Conservation (phyloP, 2,329 filamentous ascomycete genomes). For the Talaromyces funiculosus region DNA sequence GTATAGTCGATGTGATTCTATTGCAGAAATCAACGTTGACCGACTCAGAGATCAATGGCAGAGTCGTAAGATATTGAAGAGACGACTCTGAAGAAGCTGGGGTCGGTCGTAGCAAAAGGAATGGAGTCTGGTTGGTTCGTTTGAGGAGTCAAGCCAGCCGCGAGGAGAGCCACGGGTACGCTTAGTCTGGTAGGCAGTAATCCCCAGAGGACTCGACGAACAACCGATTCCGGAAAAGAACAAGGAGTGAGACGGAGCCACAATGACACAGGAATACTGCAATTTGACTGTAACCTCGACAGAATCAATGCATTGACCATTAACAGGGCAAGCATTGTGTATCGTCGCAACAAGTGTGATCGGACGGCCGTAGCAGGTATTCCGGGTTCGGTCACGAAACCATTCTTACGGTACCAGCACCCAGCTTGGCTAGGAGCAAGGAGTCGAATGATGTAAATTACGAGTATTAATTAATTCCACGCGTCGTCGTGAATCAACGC, state of each 20-base stretch:
- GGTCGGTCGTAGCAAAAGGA: not conserved
- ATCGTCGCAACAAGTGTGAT: slow-evolving; percentile 12
- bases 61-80: not conserved
- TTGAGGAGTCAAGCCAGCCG: not conserved
- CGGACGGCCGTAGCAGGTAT: slow-evolving; percentile 5
- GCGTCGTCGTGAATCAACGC: not conserved
- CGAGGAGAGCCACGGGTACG: not conserved
- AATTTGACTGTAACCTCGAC: not conserved
- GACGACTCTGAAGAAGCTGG: not conserved
- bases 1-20: not conserved
- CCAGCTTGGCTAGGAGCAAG: not conserved
- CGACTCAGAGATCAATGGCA: not conserved
- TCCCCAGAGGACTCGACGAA: not conserved
- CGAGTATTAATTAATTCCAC: slow-evolving; percentile 2
- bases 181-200: not conserved
- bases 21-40: not conserved
- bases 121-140: not conserved
- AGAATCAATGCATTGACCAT: slow-evolving; percentile 1
- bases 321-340: not conserved
- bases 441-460: not conserved
- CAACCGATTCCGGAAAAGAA: not conserved
- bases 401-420: not conserved
- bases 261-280: not conserved
- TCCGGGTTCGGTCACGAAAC: slow-evolving; percentile 3
- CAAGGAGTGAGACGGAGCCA: not conserved